Evolutionary conservation across 2,329 filamentous ascomycete species (phyloP), one percentile per base, ranked within the genome.

Genomic region (Ceratocystis destructans): DNA sequence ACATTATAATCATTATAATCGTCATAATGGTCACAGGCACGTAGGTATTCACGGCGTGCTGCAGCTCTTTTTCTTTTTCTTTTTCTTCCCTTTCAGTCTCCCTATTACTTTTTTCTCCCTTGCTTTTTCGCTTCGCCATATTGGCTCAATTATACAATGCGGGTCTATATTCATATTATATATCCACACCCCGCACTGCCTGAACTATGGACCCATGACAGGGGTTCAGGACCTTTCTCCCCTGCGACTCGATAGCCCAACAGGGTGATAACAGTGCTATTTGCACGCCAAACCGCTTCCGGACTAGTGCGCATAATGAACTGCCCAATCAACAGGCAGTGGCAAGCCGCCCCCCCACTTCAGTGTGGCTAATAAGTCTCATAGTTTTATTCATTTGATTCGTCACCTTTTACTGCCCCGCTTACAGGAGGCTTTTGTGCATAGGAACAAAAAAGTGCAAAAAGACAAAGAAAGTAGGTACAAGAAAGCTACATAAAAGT

Each of bases 311-410:
- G 20, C 12, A 28, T 28, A 20, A 33, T 22, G 17, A 5, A 5
- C 50, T 46, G 17, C 68, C 68, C 68, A 69, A 68, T 69, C 28
- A 66, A 31, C n/a, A 15, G 17, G 22, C 15, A 20, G 68, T 69
- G 68, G 68, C 68, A 50, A 69, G 59, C 61, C 8, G n/a, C 37
- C 20, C n/a, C 61, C 41, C 61, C 61, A 62, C 61, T 62, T 62
- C 53, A 62, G 61, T 15, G 61, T 62, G 44, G 61, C 37, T 62
- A 62, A 62, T 41, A n/a, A 46, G 44, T 62, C 61, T 62, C 61
- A 46, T 46, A 10, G 61, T 25, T 46, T 48, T 15, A 62, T 62
- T 62, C 41, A 44, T 62, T 46, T 62, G 44, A 62, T 62, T 62
- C 41, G 61, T 62, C 61, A 62, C 41, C 25, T 46, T 45, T 5